These are phyloP conservation scores for Corylus americana DNA, from an alignment of 306 rosid genomes.

Conservation along the genomic window DNA sequence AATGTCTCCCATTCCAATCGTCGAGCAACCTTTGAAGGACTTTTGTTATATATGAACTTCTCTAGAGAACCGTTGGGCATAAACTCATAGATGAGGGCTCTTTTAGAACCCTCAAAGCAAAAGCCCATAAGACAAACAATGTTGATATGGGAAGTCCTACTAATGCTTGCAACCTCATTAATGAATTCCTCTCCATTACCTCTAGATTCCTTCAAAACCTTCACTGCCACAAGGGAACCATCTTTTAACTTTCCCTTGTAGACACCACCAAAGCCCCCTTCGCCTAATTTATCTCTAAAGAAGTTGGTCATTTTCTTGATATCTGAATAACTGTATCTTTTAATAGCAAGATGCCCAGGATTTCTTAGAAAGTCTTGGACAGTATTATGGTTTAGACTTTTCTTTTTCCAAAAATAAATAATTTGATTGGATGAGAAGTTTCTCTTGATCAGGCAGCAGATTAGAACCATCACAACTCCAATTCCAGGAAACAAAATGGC, in stretches of 20 bases:
- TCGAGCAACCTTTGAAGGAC: too few relatives aligned
- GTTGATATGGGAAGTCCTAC: not conserved
- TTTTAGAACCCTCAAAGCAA: constrained; percentile 2
- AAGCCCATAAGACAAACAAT: not conserved
- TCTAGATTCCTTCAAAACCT: not conserved
- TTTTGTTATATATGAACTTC: not conserved
- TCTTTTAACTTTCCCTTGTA: constrained; percentile 37
- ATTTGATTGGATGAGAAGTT: not conserved
- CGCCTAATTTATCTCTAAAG: not conserved
- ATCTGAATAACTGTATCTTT: not conserved
- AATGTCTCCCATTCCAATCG: not conserved
- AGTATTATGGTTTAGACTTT: not conserved
- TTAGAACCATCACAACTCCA: not conserved
- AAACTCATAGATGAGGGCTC: constrained; percentile 18
- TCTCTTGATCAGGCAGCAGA: constrained; percentile 7
- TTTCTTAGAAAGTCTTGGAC: not conserved
- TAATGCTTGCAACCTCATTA: constrained; percentile 30
- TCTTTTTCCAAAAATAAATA: not conserved
- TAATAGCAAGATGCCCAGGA: not conserved
- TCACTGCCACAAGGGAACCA: constrained; percentile 41
- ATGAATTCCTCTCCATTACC: constrained; percentile 34
- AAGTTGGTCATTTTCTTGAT: not conserved
- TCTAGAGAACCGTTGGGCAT: not conserved
- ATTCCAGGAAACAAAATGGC: too few relatives aligned
- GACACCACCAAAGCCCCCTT: not conserved